Conservation (phyloP, 331 rosid genomes). For the Cydonia oblonga region DNA sequence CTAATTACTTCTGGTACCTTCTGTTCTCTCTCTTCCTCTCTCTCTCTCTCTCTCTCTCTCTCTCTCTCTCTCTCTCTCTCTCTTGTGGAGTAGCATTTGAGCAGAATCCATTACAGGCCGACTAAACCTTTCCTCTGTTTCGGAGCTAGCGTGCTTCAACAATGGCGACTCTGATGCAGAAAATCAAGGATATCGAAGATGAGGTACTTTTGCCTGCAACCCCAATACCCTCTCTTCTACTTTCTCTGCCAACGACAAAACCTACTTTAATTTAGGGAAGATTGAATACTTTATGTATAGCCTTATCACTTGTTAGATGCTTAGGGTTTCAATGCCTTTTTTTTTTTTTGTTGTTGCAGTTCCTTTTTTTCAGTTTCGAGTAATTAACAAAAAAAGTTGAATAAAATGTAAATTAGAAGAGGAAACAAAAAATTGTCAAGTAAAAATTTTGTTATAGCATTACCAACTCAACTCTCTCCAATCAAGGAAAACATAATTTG, state of each 20-base stretch:
- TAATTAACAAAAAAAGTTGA: too few relatives aligned
- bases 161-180: conserved; percentile 97
- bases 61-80: neutral
- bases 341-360: too few relatives aligned
- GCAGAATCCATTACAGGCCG: neutral
- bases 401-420: too few relatives aligned
- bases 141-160: conserved; percentile 16
- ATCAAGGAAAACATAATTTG: neutral
- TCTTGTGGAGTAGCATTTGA: neutral
- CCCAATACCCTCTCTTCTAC: neutral
- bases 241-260: neutral
- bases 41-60: neutral
- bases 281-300: neutral
- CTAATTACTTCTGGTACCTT: neutral
- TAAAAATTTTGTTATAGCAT: neutral
- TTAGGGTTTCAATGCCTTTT: neutral
- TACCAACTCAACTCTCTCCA: neutral
- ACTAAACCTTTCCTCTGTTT: neutral
- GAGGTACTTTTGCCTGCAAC: conserved; percentile 38
- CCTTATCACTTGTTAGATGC: neutral
- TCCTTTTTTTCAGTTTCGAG: too few relatives aligned
- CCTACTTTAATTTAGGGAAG: neutral
- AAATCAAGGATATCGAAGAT: conserved; percentile 95
- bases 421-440: neutral
- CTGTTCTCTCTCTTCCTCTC: neutral